A percentile compares a stretch with the other conserved stretches of the same genome.
These are phyloP conservation scores for Blastobotrys apis DNA, from an alignment of 1,139 yeast species.

Conservation along the genomic window DNA sequence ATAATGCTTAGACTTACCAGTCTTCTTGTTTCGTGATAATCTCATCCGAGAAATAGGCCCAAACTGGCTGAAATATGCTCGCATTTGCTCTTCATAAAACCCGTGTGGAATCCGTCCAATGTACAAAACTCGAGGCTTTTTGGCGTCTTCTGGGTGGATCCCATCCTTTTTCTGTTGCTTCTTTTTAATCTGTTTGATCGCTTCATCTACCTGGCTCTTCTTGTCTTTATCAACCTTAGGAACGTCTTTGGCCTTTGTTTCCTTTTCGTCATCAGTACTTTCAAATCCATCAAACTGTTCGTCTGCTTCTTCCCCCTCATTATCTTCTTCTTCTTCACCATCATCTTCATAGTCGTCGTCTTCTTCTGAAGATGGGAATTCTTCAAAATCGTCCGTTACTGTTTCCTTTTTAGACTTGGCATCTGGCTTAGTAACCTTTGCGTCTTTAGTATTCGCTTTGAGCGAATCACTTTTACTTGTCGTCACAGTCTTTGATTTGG, in stretches of 20 bases:
- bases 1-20: conserved; percentile 90
- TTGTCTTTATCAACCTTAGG: conserved; percentile 10
- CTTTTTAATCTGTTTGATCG: conserved; percentile 22
- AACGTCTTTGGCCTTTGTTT: conserved; percentile 26
- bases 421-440: conserved; percentile 17
- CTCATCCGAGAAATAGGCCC: conserved; percentile 77
- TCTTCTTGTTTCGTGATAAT: conserved; percentile 81
- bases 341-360: conserved; percentile 25
- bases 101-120: conserved; percentile 92
- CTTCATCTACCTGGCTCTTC: conserved; percentile 24
- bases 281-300: conserved; percentile 29
- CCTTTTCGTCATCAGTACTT: conserved; percentile 34
- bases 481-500: conserved; percentile 14
- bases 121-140: conserved; percentile 61
- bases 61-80: conserved; percentile 80
- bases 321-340: too few relatives aligned
- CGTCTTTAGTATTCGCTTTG: conserved; percentile 14
- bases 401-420: conserved; percentile 15
- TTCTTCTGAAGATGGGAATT: conserved; percentile 32
- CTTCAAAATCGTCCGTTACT: conserved; percentile 35
- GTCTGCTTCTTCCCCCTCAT: conserved; percentile 24
- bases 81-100: conserved; percentile 79
- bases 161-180: conserved; percentile 19
- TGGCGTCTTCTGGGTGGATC: conserved; percentile 21
- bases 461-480: conserved; percentile 5